These are phyloP conservation scores for Phialophora macrospora DNA, from an alignment of 2,329 filamentous ascomycete species.

Conservation along the genomic window DNA sequence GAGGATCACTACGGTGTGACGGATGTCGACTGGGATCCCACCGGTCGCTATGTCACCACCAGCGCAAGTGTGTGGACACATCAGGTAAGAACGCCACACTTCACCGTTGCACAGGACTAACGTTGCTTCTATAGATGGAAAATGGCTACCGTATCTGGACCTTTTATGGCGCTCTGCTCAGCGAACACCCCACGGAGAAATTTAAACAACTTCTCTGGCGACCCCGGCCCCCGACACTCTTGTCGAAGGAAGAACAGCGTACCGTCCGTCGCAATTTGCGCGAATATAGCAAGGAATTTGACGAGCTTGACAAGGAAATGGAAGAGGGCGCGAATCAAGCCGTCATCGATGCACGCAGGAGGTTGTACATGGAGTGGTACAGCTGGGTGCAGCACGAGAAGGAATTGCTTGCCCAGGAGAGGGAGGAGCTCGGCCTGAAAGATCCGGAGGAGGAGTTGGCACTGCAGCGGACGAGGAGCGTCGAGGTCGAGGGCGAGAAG, in stretches of 20 bases:
- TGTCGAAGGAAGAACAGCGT: constrained; percentile 97
- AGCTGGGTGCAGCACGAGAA: constrained; percentile 78
- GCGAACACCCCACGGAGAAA: constrained; percentile 90
- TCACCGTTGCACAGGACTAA: neutral
- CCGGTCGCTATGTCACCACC: constrained; percentile 89
- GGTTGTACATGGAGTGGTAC: constrained; percentile 84
- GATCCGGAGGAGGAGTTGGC: constrained; percentile 65
- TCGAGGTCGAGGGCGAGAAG: constrained; percentile 58
- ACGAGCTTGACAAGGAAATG: constrained; percentile 91
- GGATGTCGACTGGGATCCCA: constrained; percentile 97
- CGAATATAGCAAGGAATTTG: constrained; percentile 93
- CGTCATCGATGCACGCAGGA: constrained; percentile 84
- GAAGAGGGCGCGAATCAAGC: constrained; percentile 92
- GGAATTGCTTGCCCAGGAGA: constrained; percentile 73
- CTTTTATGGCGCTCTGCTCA: constrained; percentile 86
- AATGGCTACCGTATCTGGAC: constrained; percentile 99
- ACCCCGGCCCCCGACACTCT: constrained; percentile 85
- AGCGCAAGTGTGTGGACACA: constrained; percentile 97
- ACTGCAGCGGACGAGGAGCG: constrained; percentile 57
- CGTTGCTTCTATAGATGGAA: constrained; percentile 77
- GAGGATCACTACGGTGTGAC: constrained; percentile 97
- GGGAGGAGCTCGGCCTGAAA: constrained; percentile 68
- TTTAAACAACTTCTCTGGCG: constrained; percentile 99
- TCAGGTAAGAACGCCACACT: constrained; percentile 66
- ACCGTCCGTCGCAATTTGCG: constrained; percentile 96